Evolutionary conservation across 2,329 filamentous ascomycete species (phyloP), one percentile per base, ranked within the genome.

Genomic region (Monosporascus sp.): DNA sequence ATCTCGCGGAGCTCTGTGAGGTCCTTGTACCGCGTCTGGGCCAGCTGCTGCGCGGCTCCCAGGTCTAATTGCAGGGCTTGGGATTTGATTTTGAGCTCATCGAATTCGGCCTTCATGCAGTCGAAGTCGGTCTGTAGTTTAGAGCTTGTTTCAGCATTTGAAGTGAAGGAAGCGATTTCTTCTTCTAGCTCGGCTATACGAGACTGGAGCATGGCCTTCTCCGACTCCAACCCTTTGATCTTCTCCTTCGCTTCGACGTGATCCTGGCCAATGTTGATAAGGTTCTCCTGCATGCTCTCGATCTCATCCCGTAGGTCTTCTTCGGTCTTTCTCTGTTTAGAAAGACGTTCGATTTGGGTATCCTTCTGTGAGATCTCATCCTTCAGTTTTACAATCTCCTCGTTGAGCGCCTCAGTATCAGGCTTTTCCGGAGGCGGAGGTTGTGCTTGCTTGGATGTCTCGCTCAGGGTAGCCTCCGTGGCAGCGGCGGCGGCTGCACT

Each of bases 11-110:
- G 75, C 27, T 96, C 89, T 0, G 86, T 86, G 2, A 97, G 75
- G 55, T 97, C 92, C 69, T 91, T 96, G 75, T 91, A 97, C 31
- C 94, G 81, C 17, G 83, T 87, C 56, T 95, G 87, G 0, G 94
- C 91, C 14, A 97, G 80, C 70, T 95, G 85, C 67, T 97, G 86
- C 0, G 92, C 88, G 2, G 91, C 91, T 2, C 85, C 87, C 3
- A 97, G 79, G 65, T 99, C 93, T 0, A 87, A 89, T 65, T 96
- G 86, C 19, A 97, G 70, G 0, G 81, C 80, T 2, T 82, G 76
- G 0, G 86, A 82, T 68, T 87, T 90, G 20, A 78, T 72, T 69
- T 88, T 91, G 37, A 95, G 76, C 43, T 85, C 84, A 43, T 92
- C 78, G 51, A 81, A 81, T 54, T 86, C 81, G 48, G 71, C 70